Conservation (phyloP, 202 grass and related monocot genomes). For the Panicum virgatum region DNA sequence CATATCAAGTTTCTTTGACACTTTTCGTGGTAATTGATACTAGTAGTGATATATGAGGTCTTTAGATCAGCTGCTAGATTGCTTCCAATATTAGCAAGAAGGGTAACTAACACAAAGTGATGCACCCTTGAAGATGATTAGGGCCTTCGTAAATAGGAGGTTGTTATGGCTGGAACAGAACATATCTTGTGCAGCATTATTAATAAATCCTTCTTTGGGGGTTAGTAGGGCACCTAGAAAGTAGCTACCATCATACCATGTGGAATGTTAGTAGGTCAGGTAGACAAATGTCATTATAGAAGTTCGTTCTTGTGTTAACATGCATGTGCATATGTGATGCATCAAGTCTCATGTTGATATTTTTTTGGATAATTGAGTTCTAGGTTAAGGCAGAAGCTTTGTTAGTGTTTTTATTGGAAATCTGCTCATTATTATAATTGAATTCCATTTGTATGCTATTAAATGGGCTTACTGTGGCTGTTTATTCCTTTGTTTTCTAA, state of each 20-base stretch:
- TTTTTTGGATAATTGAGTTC: too few relatives aligned
- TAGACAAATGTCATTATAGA: neutral
- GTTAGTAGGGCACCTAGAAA: neutral
- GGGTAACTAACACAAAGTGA: too few relatives aligned
- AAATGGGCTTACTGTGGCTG: neutral
- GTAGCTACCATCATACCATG: neutral
- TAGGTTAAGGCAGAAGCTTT: too few relatives aligned
- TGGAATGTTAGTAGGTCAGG: neutral
- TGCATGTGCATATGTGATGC: neutral
- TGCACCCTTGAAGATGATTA: neutral
- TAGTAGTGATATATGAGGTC: neutral
- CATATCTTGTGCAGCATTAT: neutral
- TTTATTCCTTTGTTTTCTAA: neutral
- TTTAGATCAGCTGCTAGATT: neutral
- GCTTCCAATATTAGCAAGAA: neutral
- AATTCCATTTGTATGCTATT: slow-evolving; percentile 7
- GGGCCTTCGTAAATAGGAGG: neutral
- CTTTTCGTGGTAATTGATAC: neutral
- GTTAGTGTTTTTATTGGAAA: neutral
- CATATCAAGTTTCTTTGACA: neutral
- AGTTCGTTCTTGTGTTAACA: neutral
- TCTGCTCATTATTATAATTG: neutral
- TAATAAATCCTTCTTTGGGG: too few relatives aligned
- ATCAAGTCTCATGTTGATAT: too few relatives aligned
- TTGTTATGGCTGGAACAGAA: neutral